A percentile compares a stretch with the other conserved stretches of the same genome.
These are phyloP conservation scores for Malassezia globosa DNA, from an alignment of 1,284 basidiomycete species.

Conservation along the genomic window DNA sequence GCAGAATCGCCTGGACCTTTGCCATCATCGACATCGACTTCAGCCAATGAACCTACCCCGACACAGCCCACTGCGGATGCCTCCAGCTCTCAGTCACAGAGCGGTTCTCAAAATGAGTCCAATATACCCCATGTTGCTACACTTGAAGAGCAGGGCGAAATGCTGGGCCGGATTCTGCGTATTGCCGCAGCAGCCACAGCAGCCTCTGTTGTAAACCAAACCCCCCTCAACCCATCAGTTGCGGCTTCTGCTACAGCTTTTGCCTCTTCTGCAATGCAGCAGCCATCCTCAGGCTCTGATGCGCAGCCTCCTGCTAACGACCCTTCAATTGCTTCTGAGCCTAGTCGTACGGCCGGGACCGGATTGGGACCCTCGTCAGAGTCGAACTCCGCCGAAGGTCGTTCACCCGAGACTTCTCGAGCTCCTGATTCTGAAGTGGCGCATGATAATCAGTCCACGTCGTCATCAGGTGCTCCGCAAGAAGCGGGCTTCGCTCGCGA, in stretches of 20 bases:
- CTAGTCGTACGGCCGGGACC: neutral
- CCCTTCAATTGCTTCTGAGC: neutral
- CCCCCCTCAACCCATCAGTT: neutral
- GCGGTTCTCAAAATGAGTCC: neutral
- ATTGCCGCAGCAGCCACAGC: slow-evolving; percentile 43
- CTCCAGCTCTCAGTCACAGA: neutral
- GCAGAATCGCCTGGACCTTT: neutral
- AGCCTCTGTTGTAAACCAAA: slow-evolving; percentile 33
- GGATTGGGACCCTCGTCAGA: neutral
- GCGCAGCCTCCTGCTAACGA: neutral
- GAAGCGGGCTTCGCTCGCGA: slow-evolving; percentile 17
- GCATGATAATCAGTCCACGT: too few species aligned
- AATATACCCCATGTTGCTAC: slow-evolving; percentile 30
- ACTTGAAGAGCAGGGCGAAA: slow-evolving; percentile 41
- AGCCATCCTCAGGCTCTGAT: neutral
- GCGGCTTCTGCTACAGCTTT: neutral
- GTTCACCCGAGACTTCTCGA: too few species aligned
- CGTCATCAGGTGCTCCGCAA: too few species aligned
- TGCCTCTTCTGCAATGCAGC: neutral
- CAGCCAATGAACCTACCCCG: neutral
- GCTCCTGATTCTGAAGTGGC: too few species aligned
- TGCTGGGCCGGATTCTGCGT: slow-evolving; percentile 38
- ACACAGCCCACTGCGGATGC: too few species aligned
- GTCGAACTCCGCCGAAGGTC: too few species aligned
- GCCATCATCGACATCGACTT: neutral